phyloP scores from a whole-genome alignment of 805 yeast species.

The Candida dajiaensis region DNA sequence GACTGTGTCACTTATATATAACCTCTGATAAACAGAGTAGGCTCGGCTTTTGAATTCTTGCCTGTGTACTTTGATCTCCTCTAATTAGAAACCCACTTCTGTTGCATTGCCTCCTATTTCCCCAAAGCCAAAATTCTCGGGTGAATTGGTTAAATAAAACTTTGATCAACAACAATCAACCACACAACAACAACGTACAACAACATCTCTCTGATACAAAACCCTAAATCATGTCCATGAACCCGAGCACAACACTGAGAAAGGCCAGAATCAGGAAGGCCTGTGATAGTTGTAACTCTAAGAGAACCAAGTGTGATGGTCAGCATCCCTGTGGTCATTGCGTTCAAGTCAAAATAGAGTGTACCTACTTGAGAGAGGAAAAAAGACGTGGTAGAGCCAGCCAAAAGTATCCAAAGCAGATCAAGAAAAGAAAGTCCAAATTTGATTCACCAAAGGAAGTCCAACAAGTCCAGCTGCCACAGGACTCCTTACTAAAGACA shows the following conservation, averaged over 20 bases:
- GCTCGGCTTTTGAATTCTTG: no score
- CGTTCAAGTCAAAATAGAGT: constrained; percentile 23
- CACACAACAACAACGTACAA: background rate
- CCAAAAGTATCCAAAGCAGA: constrained; percentile 33
- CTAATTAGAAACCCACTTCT: no score
- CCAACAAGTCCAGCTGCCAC: background rate
- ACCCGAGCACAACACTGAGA: background rate
- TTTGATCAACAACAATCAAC: background rate
- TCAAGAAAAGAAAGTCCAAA: constrained; percentile 20
- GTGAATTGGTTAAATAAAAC: background rate
- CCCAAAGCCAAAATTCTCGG: background rate
- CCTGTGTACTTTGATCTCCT: no score
- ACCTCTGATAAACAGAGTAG: background rate
- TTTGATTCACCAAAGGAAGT: background rate
- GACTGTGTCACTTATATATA: no score
- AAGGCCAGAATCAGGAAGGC: constrained; percentile 31
- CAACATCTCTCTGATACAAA: background rate
- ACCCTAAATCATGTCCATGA: background rate
- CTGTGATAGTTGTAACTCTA: constrained; percentile 42
- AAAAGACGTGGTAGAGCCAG: constrained; percentile 43
- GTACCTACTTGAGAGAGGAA: constrained; percentile 38
- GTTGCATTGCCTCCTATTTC: background rate
- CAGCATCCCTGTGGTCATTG: constrained; percentile 40
- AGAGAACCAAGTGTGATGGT: constrained; percentile 45
- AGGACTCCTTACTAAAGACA: background rate